Conservation (phyloP, 495 filamentous ascomycete species). For the Annulohypoxylon bovei region DNA sequence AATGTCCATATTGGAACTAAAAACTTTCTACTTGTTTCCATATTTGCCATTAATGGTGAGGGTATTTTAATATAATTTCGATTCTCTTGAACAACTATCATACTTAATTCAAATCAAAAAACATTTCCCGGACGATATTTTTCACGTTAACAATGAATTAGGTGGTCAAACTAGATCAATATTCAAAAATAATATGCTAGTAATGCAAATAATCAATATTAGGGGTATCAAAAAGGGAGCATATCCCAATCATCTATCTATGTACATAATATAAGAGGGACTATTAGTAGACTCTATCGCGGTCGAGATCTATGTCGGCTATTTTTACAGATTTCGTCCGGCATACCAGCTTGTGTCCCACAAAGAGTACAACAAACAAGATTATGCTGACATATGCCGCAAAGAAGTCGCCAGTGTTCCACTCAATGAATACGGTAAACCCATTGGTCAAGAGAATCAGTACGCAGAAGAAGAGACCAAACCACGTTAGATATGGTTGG, state of each 20-base stretch:
- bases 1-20: too few relatives aligned
- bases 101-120: too few relatives aligned
- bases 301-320: conserved; percentile 45
- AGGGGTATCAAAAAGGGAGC: background rate
- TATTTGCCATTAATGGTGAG: too few relatives aligned
- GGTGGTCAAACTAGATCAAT: background rate
- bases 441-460: conserved; percentile 75
- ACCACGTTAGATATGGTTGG: conserved; percentile 68
- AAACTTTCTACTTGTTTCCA: too few relatives aligned
- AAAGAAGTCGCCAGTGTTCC: conserved; percentile 67
- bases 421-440: conserved; percentile 73
- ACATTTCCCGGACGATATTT: background rate
- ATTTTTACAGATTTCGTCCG: conserved; percentile 39
- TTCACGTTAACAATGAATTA: background rate
- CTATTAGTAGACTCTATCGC: conserved; percentile 37
- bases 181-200: background rate
- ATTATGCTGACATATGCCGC: conserved; percentile 71
- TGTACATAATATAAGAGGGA: background rate
- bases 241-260: background rate
- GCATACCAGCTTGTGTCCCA: conserved; percentile 65
- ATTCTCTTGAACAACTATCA: too few relatives aligned
- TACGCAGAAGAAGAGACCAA: conserved; percentile 70
- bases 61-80: too few relatives aligned
- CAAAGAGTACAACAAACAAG: conserved; percentile 66
- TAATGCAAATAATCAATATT: background rate